A percentile compares a stretch with the other conserved stretches of the same genome.
Evolutionary conservation across 1,284 basidiomycete genomes (phyloP).

Genomic region (Cronartium quercuum): DNA sequence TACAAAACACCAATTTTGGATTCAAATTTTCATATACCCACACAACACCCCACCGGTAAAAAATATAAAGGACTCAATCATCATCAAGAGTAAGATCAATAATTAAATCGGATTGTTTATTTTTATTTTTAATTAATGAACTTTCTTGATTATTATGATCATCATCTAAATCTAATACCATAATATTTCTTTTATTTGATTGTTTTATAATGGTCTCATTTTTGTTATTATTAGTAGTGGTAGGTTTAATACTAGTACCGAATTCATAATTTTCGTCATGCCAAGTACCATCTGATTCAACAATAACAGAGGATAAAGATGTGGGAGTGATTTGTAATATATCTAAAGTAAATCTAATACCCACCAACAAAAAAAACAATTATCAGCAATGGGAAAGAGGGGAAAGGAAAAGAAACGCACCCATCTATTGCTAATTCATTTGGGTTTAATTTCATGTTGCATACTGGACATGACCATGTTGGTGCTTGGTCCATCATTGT

Average conservation of each 20-base stretch:
- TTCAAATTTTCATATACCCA: too few relatives aligned
- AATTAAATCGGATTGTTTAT: background rate
- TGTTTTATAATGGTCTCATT: background rate
- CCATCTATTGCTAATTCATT: constrained; percentile 87
- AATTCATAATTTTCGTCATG: constrained; percentile 80
- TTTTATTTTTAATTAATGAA: constrained; percentile 1
- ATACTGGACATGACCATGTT: constrained; percentile 93
- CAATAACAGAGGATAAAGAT: constrained; percentile 78
- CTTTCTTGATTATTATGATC: background rate
- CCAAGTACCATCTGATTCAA: constrained; percentile 93
- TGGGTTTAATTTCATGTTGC: constrained; percentile 68
- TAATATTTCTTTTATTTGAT: constrained; percentile 6
- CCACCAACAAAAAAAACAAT: constrained; percentile 41
- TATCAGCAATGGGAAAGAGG: background rate
- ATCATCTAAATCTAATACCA: constrained; percentile 21
- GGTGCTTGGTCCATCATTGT: constrained; percentile 94
- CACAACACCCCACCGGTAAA: background rate
- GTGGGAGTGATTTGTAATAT: constrained; percentile 70
- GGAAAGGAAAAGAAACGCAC: constrained; percentile 53
- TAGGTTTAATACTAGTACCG: constrained; percentile 55
- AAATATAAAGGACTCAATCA: background rate
- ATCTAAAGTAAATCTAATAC: too few relatives aligned
- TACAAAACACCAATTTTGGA: background rate
- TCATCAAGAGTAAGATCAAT: constrained; percentile 37
- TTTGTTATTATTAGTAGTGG: background rate